A percentile compares a stretch with the other conserved stretches of the same genome.
Evolutionary conservation across 768 basidiomycete genomes (phyloP).

Genomic region (Amanita inopinata): DNA sequence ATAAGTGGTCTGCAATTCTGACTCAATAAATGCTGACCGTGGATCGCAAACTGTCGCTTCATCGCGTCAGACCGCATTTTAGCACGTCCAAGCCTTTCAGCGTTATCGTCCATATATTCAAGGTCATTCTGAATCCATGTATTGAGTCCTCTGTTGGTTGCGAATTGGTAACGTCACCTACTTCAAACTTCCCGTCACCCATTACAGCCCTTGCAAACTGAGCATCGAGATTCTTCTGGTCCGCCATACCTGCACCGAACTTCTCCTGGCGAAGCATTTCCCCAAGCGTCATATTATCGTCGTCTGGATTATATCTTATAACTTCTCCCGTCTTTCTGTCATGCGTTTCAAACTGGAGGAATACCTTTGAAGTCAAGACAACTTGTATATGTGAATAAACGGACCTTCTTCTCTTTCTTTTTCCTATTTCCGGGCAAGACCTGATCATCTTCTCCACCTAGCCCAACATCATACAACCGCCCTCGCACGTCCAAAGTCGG

Average conservation of each 20-base stretch:
- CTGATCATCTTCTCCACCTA: constrained; percentile 50
- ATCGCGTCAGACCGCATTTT: constrained; percentile 96
- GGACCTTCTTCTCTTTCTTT: constrained; percentile 68
- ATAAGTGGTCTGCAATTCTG: constrained; percentile 2
- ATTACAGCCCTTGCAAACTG: constrained; percentile 85
- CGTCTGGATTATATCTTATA: constrained; percentile 83
- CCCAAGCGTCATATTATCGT: constrained; percentile 76
- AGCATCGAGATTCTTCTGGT: constrained; percentile 87
- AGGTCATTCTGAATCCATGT: constrained; percentile 53
- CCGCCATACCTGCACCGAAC: constrained; percentile 79
- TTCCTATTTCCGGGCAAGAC: constrained; percentile 59
- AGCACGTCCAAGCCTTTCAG: constrained; percentile 81
- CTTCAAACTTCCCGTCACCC: constrained; percentile 82
- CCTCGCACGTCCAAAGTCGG: constrained; percentile 85
- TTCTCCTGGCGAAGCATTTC: constrained; percentile 92
- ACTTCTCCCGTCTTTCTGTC: constrained; percentile 88
- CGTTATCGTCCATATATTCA: constrained; percentile 96
- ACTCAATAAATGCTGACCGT: constrained; percentile 44
- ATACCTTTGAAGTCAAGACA: constrained; percentile 3
- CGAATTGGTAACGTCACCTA: constrained; percentile 21
- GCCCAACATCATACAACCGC: constrained; percentile 84
- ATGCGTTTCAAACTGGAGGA: constrained; percentile 68
- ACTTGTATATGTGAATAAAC: constrained; percentile 15
- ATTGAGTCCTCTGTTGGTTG: too few species aligned
- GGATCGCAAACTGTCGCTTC: constrained; percentile 94